These are phyloP conservation scores for Amanita rubescens DNA, from an alignment of 768 basidiomycete genomes.

Conservation along the genomic window DNA sequence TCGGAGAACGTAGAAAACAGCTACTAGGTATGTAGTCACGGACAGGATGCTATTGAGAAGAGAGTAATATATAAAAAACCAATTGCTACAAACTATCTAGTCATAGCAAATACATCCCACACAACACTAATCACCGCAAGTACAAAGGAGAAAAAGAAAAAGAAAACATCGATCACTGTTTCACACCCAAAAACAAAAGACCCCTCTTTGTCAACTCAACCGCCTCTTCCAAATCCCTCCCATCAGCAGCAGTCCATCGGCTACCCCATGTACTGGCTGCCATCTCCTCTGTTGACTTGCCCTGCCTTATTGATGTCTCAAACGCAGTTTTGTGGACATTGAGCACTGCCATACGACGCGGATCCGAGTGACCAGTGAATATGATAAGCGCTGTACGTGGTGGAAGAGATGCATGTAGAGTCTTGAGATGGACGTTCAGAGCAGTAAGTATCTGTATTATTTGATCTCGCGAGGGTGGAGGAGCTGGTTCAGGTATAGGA, in stretches of 20 bases:
- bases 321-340: constrained; percentile 65
- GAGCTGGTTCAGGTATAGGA: constrained; percentile 17
- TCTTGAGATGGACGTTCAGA: constrained; percentile 54
- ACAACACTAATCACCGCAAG: too few relatives aligned
- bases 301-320: constrained; percentile 53
- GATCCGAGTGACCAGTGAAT: constrained; percentile 86
- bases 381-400: constrained; percentile 76
- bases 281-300: constrained; percentile 47
- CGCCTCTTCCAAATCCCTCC: constrained; percentile 68
- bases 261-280: constrained; percentile 30
- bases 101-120: too few relatives aligned
- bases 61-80: too few relatives aligned
- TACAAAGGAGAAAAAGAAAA: too few relatives aligned
- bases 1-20: too few relatives aligned
- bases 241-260: constrained; percentile 75
- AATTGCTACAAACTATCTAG: too few relatives aligned
- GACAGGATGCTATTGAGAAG: too few relatives aligned
- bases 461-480: constrained; percentile 27
- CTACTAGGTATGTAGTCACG: too few relatives aligned
- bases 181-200: constrained; percentile 71
- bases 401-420: constrained; percentile 64
- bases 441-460: constrained; percentile 32
- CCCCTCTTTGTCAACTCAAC: constrained; percentile 79
- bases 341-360: constrained; percentile 68
- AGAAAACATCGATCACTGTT: too few relatives aligned